phyloP scores from a whole-genome alignment of 352 stramenopile species.

The Phytophthora cactorum region DNA sequence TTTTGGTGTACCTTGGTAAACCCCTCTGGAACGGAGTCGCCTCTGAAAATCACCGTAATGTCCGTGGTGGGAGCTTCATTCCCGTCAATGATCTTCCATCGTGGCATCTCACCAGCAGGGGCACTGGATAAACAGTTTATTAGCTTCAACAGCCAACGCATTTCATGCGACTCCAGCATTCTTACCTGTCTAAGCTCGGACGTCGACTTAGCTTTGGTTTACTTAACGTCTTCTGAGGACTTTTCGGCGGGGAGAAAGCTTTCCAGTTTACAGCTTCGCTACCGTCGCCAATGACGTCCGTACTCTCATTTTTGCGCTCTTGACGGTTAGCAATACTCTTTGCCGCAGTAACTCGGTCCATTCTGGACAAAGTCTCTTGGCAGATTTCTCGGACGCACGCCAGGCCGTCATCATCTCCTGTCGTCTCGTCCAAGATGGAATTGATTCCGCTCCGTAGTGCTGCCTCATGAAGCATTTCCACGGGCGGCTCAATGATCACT shows the following conservation, averaged over 20 bases:
- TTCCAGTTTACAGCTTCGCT: conserved; percentile 4
- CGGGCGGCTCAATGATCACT: conserved; percentile 1
- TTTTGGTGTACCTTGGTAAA: conserved; percentile 70
- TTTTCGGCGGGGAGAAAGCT: conserved; percentile 45
- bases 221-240: conserved; percentile 46
- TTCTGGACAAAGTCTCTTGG: conserved; percentile 48
- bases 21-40: conserved; percentile 69
- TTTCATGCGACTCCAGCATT: neutral
- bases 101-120: conserved; percentile 18
- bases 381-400: conserved; percentile 74
- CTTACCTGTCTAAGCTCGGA: conserved; percentile 42
- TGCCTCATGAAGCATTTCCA: conserved; percentile 34
- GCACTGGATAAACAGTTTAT: conserved; percentile 5
- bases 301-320: neutral
- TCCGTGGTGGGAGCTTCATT: conserved; percentile 70
- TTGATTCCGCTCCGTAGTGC: conserved; percentile 53
- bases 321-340: conserved; percentile 16
- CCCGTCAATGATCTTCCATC: conserved; percentile 57
- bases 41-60: conserved; percentile 79
- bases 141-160: conserved; percentile 1
- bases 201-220: conserved; percentile 47
- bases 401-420: conserved; percentile 50
- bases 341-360: conserved; percentile 21
- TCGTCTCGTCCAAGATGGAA: conserved; percentile 60
- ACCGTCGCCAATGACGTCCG: conserved; percentile 3